phyloP scores from a whole-genome alignment of 257 asterid genomes.

The Plantago elongata region DNA sequence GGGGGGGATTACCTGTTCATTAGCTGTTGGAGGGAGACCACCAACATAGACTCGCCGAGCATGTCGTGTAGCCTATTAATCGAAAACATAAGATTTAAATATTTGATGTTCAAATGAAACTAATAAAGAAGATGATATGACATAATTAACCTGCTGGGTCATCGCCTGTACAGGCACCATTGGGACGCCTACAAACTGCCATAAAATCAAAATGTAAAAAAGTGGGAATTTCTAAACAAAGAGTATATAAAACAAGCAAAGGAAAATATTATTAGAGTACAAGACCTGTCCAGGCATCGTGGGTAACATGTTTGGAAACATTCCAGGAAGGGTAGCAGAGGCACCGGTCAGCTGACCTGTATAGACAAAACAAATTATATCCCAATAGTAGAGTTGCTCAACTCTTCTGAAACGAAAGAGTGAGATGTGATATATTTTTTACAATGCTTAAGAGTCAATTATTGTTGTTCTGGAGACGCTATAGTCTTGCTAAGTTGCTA shows the following conservation, averaged over 20 bases:
- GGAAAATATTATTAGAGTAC: not conserved
- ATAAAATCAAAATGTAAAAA: constrained; percentile 14
- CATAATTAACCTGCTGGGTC: constrained; percentile 85
- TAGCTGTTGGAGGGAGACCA: constrained; percentile 93
- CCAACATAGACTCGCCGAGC: constrained; percentile 99
- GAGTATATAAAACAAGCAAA: not conserved
- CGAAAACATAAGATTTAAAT: constrained; percentile 16
- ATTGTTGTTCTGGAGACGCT: constrained; percentile 7
- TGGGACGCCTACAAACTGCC: constrained; percentile 73
- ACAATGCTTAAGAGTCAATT: not conserved
- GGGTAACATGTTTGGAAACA: constrained; percentile 77
- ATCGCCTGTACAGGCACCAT: constrained; percentile 88
- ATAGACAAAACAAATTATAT: constrained; percentile 27
- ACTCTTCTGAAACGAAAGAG: constrained; percentile 4
- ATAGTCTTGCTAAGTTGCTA: constrained; percentile 21
- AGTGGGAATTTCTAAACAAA: constrained; percentile 12
- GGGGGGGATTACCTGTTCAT: constrained; percentile 66
- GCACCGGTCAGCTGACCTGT: constrained; percentile 85
- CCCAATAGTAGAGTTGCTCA: constrained; percentile 19
- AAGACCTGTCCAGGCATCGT: constrained; percentile 72
- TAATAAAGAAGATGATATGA: constrained; percentile 3
- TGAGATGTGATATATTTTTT: not conserved
- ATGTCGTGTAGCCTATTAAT: constrained; percentile 86
- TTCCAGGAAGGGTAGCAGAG: constrained; percentile 65
- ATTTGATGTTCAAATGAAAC: constrained; percentile 5